phyloP scores from a whole-genome alignment of 2,329 filamentous ascomycete species.

The Westerdykella aurantiaca region DNA sequence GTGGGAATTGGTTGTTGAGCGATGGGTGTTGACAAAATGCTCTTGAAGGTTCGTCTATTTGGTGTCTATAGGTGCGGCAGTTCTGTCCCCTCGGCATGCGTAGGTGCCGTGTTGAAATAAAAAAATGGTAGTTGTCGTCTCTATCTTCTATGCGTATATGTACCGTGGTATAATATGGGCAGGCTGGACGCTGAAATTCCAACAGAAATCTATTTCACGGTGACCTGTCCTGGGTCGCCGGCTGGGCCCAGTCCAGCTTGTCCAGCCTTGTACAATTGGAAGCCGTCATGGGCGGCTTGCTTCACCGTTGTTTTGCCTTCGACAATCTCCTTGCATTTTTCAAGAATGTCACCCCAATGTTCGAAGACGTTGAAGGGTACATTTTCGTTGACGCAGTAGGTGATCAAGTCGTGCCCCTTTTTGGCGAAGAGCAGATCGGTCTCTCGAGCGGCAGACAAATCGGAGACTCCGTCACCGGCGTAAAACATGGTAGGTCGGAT shows the following conservation, averaged over 20 bases:
- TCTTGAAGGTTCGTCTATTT: no score
- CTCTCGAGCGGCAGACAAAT: constrained; percentile 85
- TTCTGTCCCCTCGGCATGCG: no score
- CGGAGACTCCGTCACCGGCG: constrained; percentile 88
- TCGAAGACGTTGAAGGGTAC: constrained; percentile 85
- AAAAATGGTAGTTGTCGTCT: neutral
- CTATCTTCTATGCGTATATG: constrained; percentile 1
- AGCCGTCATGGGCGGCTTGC: constrained; percentile 57
- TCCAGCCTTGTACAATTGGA: constrained; percentile 43
- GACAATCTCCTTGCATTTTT: constrained; percentile 68
- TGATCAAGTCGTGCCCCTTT: constrained; percentile 80
- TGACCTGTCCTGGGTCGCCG: neutral
- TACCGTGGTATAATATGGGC: neutral
- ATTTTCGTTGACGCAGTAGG: constrained; percentile 75
- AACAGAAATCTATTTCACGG: neutral
- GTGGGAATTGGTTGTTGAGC: neutral
- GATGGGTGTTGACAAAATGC: no score
- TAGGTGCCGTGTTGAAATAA: no score
- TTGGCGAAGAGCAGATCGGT: constrained; percentile 93
- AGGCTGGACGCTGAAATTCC: neutral
- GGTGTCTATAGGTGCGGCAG: no score
- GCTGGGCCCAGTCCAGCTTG: constrained; percentile 30
- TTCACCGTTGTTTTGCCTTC: constrained; percentile 65
- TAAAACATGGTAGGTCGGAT: constrained; percentile 83
- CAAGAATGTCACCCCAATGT: constrained; percentile 74